Evolutionary conservation across 1,139 yeast species (phyloP), one percentile per base, ranked within the genome.

Genomic region (Hyphopichia khmerensis): DNA sequence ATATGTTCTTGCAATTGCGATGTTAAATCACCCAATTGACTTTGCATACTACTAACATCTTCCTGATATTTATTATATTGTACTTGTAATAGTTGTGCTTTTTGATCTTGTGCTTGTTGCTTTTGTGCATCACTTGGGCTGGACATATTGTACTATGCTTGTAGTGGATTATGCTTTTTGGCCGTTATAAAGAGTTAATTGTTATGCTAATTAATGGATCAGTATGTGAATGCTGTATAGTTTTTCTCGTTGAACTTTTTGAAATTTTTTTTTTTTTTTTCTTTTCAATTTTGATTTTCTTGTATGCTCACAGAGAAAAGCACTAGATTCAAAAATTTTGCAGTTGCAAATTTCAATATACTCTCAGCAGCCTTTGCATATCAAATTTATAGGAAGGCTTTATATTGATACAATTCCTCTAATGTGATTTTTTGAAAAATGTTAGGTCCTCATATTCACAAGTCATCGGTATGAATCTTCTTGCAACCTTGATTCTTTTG

Each of bases 21-120:
- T 1, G 65, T 43, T 13, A 85, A 56, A 40, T 80, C 77, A 15
- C 75, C 66, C 17, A 82, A 64, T 53, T 82, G 84, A 13, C 77
- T 66, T 50, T 78, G 83, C 43, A 84, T 62, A 36, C 79, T 79
- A 31, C 80, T 73, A 40, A 84, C 69, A 4, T 77, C 72, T 44
- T 79, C 80, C 56, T 85, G 89, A 57, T 75, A 84, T 46, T 69
- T 65, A 59, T 84, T 84, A 60, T 82, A 82, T 57, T 78, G 80
- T 37, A 63, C 60, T 63, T 83, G 88, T 43, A 82, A 73, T 43
- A 62, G 72, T 57, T 71, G 75, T 11, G 77, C 75, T 46, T 71
- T 69, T 42, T 65, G 67, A 52, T 72, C 75, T 51, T 71, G 72
- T 31, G 60, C 60, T 36, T 51, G 45, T 35, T 43, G 48, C 26